A percentile compares a stretch with the other conserved stretches of the same genome.
Evolutionary conservation across 768 basidiomycete species (phyloP).

Genomic region (Cyclocybe aegerita): DNA sequence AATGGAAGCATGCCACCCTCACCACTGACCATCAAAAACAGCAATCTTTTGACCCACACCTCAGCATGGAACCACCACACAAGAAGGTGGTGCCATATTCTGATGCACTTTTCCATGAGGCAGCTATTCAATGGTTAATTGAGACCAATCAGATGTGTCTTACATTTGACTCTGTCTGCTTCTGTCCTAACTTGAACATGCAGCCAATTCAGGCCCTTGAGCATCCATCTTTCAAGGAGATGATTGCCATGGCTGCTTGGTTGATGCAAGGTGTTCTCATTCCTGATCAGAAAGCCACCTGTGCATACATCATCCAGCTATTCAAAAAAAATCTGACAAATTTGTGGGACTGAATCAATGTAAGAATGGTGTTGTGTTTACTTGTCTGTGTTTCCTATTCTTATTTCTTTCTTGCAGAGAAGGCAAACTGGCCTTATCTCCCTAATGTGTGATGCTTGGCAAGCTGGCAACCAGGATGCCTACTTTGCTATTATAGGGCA

Average conservation of each 20-base stretch:
- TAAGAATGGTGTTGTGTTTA: neutral
- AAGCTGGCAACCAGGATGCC: conserved; percentile 28
- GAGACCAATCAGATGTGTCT: conserved; percentile 7
- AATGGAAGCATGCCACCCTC: neutral
- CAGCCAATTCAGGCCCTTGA: conserved; percentile 14
- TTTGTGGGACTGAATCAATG: conserved; percentile 6
- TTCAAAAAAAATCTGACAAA: conserved; percentile 11
- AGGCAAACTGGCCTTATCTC: conserved; percentile 10
- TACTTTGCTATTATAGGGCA: conserved; percentile 40
- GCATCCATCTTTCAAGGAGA: conserved; percentile 29
- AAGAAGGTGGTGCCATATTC: neutral
- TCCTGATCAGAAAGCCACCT: conserved; percentile 18
- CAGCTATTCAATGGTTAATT: conserved; percentile 10
- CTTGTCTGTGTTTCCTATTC: neutral
- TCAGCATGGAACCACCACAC: neutral
- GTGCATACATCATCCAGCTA: conserved; percentile 9
- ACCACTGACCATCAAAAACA: neutral
- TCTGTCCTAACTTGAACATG: neutral
- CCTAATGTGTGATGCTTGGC: conserved; percentile 41
- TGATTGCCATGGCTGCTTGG: conserved; percentile 20
- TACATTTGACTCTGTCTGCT: neutral
- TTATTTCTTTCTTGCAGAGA: neutral
- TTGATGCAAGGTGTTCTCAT: conserved; percentile 29
- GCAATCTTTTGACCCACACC: neutral
- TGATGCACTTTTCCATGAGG: conserved; percentile 2